A percentile compares a stretch with the other conserved stretches of the same genome.
Conservation (phyloP, 1,284 basidiomycete species). For the Leccinum proximum region DNA sequence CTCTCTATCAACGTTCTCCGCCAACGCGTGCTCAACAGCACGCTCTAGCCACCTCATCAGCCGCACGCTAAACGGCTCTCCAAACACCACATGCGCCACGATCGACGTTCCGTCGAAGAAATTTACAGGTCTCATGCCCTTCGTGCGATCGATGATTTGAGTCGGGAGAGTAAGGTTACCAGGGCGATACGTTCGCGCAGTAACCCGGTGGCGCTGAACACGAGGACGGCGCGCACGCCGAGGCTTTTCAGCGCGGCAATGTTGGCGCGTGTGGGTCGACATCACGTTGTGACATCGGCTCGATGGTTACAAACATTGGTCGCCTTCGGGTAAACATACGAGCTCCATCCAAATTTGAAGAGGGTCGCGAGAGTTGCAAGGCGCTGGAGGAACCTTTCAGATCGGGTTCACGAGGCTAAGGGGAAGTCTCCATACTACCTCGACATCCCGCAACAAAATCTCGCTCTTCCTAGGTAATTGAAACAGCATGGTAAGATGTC, state of each 20-base stretch:
- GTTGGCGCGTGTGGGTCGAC: conserved; percentile 73
- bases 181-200: conserved; percentile 93
- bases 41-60: too few species aligned
- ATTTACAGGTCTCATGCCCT: conserved; percentile 76
- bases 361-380: conserved; percentile 84
- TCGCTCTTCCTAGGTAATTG: conserved; percentile 72
- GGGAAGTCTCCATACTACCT: conserved; percentile 44
- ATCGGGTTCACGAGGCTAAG: conserved; percentile 3
- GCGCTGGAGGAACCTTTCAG: conserved; percentile 41
- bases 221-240: conserved; percentile 86
- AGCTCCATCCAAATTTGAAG: conserved; percentile 45
- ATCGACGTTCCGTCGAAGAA: conserved; percentile 82
- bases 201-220: conserved; percentile 98
- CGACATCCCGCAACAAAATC: conserved; percentile 87
- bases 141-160: conserved; percentile 97
- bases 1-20: neutral
- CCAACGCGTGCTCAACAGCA: too few species aligned
- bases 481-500: conserved; percentile 4
- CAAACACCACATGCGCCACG: conserved; percentile 94
- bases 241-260: conserved; percentile 94
- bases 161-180: conserved; percentile 89
- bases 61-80: too few species aligned
- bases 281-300: too few species aligned
- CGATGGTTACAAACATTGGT: conserved; percentile 19
- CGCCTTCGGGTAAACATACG: conserved; percentile 82